These are phyloP conservation scores for Boletus insuetus DNA, from an alignment of 768 basidiomycete species.

Conservation along the genomic window DNA sequence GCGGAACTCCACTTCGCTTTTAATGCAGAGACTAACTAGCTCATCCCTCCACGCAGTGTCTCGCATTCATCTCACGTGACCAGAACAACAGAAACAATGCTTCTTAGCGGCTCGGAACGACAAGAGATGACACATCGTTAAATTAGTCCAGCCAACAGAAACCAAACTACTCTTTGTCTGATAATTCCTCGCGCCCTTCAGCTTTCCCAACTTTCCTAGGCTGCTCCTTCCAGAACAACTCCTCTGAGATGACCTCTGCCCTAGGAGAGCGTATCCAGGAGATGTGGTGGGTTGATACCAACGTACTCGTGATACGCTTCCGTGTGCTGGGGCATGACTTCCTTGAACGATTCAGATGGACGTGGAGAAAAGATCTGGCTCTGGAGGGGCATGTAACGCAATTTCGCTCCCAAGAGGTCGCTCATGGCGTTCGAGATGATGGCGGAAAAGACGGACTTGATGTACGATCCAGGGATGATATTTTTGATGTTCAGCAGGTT, in stretches of 20 bases:
- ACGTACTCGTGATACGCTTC: not conserved
- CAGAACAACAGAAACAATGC: too few species aligned
- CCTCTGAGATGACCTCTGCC: not conserved
- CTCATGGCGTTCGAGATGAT: not conserved
- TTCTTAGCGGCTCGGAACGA: too few species aligned
- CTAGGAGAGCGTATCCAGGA: not conserved
- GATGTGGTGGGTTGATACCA: not conserved
- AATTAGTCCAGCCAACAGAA: too few species aligned
- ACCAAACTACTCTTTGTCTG: too few species aligned
- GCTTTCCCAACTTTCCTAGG: too few species aligned
- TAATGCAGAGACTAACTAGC: too few species aligned
- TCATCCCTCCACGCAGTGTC: too few species aligned
- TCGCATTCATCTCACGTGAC: too few species aligned
- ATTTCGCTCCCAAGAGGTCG: not conserved
- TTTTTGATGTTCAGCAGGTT: not conserved
- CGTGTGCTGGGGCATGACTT: not conserved
- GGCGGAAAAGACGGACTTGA: not conserved
- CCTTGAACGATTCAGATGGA: not conserved
- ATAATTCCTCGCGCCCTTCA: too few species aligned
- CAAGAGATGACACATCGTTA: too few species aligned
- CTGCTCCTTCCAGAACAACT: too few species aligned
- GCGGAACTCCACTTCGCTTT: too few species aligned
- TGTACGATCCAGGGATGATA: not conserved
- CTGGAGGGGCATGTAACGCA: constrained; percentile 1
- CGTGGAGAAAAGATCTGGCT: not conserved